Base-by-base conservation (phyloP, 2,329 filamentous ascomycete genomes). In the Saccharata proteae region DNA sequence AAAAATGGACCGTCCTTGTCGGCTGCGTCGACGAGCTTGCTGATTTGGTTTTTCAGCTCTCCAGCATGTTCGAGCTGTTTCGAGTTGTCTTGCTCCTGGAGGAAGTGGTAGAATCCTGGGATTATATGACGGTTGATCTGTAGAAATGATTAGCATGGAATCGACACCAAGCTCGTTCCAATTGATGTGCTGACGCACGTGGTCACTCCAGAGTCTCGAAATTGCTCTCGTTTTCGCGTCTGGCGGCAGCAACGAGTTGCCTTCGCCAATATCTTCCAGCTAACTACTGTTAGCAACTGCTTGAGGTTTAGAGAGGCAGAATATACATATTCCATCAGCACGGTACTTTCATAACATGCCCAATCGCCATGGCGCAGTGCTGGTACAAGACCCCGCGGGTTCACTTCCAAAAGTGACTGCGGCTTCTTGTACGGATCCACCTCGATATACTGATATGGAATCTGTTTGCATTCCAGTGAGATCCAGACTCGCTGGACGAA, bases 401-500 rank as follows among this genome's bases (percentile, higher is more conserved):
- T 88, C 30, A 84, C 72, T 40, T 84, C 79, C 15, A 85, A 64
- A 17, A 88, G 60, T 6, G 72, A 64, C 37, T 76, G 67, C 2
- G 77, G 80, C 39, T 80, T 80, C 43, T 76, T 72, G 49, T 82
- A 85, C 6, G 82, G 80, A 46, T 92, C 80, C 26, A 83, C 75
- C 55, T 93, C 84, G 44, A 84, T 77, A 54, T 92, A 93, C 49
- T 92, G 81, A 49, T 93, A 93, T 21, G 71, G 61, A 6, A 90
- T 65, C 12, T 72, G 69, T 51, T 90, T 90, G 44, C 76, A 65
- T 52, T 93, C 83, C 20, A 93, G 65, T 1, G 83, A 80, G 40
- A 93, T 90, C 84, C 84, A 93, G 16, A 90, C 80, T 12, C 83
- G 74, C 50, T 92, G 83, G 2, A 84, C 83, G 49, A 88, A 90